phyloP scores from a whole-genome alignment of 345 rosid genomes.

The Carallia pectinifolia region DNA sequence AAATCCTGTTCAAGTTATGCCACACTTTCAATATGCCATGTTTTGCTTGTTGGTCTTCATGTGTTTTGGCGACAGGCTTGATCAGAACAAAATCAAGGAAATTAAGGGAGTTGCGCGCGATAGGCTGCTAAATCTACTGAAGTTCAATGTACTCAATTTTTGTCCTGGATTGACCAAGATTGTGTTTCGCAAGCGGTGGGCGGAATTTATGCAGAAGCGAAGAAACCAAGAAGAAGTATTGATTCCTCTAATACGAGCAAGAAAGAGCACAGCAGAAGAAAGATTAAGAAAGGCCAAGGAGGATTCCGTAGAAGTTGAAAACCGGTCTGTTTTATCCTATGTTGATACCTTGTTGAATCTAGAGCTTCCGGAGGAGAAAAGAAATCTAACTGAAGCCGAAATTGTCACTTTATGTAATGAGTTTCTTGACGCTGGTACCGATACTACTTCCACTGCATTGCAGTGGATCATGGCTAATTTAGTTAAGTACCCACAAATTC shows the following conservation, averaged over 20 bases:
- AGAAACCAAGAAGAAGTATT: not conserved
- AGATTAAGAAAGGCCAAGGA: not conserved
- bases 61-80: constrained; percentile 24
- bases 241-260: constrained; percentile 14
- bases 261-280: constrained; percentile 7
- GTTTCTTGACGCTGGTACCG: constrained; percentile 13
- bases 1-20: constrained; percentile 11
- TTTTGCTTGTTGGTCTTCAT: constrained; percentile 15
- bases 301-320: not conserved
- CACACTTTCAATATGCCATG: constrained; percentile 15
- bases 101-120: constrained; percentile 6
- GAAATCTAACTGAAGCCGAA: constrained; percentile 14
- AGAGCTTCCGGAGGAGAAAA: constrained; percentile 18
- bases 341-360: constrained; percentile 20
- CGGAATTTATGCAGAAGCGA: constrained; percentile 10
- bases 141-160: constrained; percentile 5
- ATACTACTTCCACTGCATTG: constrained; percentile 15
- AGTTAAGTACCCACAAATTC: constrained; percentile 18
- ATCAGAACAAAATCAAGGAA: constrained; percentile 11
- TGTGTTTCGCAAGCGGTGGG: constrained; percentile 10
- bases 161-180: constrained; percentile 14
- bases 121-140: not conserved
- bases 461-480: constrained; percentile 26
- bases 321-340: not conserved
- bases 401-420: constrained; percentile 12